Evolutionary conservation across 306 rosid genomes (phyloP), one percentile per base, ranked within the genome.

Genomic region (Pyrus communis): DNA sequence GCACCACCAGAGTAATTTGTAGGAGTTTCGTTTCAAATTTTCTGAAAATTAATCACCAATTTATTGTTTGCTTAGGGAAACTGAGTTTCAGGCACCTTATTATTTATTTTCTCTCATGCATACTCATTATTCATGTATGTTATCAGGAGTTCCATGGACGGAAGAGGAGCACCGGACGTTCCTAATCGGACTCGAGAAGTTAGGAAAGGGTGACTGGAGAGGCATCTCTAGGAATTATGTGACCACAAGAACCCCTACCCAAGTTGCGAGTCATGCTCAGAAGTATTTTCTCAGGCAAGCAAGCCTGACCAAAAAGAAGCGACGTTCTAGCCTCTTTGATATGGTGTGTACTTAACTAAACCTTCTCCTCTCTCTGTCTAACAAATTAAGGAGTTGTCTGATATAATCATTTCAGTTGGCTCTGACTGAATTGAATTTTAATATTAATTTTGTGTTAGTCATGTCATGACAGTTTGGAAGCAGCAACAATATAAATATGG

Each of bases 261-360:
- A 95, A 87, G 98, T 95, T 0, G 98, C 98, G 0, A 95, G 98
- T 61, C 98, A 95, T 83, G 98, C 98, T 84, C 98, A 95, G 31
- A 95, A 95, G 68, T 90, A 89, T 69, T 92, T 92, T 73, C 91
- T 95, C 7, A 33, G 97, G 68, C 89, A 87, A 9, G 77, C 96
- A 23, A 76, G 75, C 35, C 73, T 85, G 22, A 75, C 82, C 82
- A 90, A 86, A 69, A 94, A 91, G 85, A 86, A 89, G 79, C 77
- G 93, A 27, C 96, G 96, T 67, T 86, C 97, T 62, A 95, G 97
- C 79, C 96, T 95, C 76, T 92, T 95, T 69, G 96, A 95, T 81
- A 77, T 85, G 95, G 87, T 89, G 74, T 9, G 55, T 51, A 51
- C 55, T 17, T 15, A 1, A 51, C 55, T 51, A 51, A 42, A 42